Evolutionary conservation across 148 eudicot genomes (phyloP).

Genomic region (Diospyros kaki): DNA sequence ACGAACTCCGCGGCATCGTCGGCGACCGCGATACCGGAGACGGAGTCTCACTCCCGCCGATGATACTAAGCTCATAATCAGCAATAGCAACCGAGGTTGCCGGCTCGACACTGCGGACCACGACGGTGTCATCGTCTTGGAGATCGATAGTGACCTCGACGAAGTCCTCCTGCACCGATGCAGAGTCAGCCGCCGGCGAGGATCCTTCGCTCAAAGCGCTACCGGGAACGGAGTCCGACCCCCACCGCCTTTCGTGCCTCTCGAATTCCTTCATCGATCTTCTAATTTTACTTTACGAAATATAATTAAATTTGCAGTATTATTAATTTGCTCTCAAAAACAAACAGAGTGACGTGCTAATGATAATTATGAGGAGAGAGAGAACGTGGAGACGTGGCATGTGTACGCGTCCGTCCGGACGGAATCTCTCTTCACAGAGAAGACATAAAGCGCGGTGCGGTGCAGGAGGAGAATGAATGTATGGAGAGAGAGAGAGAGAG

Average conservation of each 20-base stretch:
- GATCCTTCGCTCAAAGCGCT: conserved; percentile 32
- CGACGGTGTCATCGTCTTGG: conserved; percentile 70
- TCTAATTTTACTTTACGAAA: not conserved
- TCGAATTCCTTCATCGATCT: conserved; percentile 20
- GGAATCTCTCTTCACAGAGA: too few relatives aligned
- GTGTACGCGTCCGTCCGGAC: too few relatives aligned
- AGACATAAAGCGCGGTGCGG: not conserved
- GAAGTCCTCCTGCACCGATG: conserved; percentile 45
- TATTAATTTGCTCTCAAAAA: not conserved
- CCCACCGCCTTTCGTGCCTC: conserved; percentile 48
- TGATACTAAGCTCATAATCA: conserved; percentile 3
- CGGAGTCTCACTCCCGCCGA: conserved; percentile 10
- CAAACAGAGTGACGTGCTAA: not conserved
- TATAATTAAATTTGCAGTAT: too few relatives aligned
- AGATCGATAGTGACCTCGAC: conserved; percentile 81
- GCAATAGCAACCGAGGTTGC: conserved; percentile 18
- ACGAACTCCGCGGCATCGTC: conserved; percentile 48
- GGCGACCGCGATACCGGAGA: conserved; percentile 26
- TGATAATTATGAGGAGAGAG: not conserved
- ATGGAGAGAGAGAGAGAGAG: too few relatives aligned
- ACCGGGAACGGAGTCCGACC: conserved; percentile 24
- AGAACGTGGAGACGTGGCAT: not conserved
- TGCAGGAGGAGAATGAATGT: not conserved
- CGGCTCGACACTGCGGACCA: conserved; percentile 69
- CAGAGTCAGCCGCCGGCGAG: conserved; percentile 49